Percentiles rank a stretch among this genome's conserved stretches.
Evolutionary conservation across 345 rosid genomes (phyloP).

Genomic region (Lagerstroemia speciosa): DNA sequence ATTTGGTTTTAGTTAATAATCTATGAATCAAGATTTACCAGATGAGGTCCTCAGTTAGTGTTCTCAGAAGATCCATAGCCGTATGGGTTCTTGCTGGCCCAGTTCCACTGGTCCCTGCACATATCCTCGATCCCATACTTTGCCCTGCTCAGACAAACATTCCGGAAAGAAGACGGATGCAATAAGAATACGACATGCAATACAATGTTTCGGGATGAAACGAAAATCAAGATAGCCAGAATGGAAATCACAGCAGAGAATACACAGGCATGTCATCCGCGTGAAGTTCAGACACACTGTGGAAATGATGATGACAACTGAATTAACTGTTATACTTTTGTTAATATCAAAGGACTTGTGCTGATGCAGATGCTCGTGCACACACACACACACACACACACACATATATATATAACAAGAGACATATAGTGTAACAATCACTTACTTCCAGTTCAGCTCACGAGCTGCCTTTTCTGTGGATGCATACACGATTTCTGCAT

Average conservation of each 20-base stretch:
- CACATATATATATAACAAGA: background rate
- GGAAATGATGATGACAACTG: background rate
- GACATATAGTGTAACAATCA: background rate
- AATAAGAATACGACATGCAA: background rate
- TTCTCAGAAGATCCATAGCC: conserved; percentile 57
- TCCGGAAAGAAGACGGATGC: background rate
- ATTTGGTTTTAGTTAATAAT: background rate
- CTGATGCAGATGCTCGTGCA: too few species aligned
- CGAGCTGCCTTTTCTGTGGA: conserved; percentile 70
- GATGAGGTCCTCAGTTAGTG: conserved; percentile 11
- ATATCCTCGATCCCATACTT: conserved; percentile 74
- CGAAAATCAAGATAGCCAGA: background rate
- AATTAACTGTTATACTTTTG: background rate
- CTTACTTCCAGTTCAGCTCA: conserved; percentile 94
- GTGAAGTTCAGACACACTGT: background rate
- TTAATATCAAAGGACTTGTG: too few species aligned
- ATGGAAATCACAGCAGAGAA: background rate
- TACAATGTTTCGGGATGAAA: background rate
- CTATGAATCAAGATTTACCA: background rate
- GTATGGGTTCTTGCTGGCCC: conserved; percentile 91
- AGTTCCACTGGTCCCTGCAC: conserved; percentile 94
- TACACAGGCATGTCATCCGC: conserved; percentile 24
- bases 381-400: too few species aligned
- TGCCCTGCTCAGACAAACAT: conserved; percentile 40
- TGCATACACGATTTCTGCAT: conserved; percentile 86